Conservation (phyloP, 1,284 basidiomycete species). For the Mycosarcoma maydis region DNA sequence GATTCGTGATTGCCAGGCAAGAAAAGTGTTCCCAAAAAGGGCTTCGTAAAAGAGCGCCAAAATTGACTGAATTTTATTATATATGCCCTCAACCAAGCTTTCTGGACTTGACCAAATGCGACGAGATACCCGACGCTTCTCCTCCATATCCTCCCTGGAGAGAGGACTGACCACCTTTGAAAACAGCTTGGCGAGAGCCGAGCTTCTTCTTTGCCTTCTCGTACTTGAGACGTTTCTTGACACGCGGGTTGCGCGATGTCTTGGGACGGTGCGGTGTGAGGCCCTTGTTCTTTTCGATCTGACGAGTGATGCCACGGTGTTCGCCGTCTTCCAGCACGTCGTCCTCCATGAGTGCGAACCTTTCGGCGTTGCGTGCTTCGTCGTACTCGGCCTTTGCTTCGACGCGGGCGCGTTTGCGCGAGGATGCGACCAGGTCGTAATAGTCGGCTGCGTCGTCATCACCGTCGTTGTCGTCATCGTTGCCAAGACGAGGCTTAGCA, state of each 20-base stretch:
- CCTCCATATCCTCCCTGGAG: constrained; percentile 64
- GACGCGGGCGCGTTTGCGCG: constrained; percentile 47
- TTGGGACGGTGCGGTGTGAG: constrained; percentile 62
- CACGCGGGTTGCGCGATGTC: constrained; percentile 63
- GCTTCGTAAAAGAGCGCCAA: too few species aligned
- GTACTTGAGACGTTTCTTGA: constrained; percentile 66
- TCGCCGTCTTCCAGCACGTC: constrained; percentile 56
- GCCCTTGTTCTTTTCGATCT: constrained; percentile 66
- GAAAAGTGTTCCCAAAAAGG: constrained; percentile 8
- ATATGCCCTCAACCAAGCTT: constrained; percentile 49
- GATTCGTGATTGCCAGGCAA: too few species aligned
- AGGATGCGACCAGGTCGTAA: constrained; percentile 60
- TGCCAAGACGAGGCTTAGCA: constrained; percentile 4
- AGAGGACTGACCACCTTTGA: constrained; percentile 64
- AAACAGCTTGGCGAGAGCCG: constrained; percentile 59
- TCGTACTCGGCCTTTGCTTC: constrained; percentile 63
- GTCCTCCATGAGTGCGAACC: constrained; percentile 55
- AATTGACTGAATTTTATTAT: too few species aligned
- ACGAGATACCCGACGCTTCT: constrained; percentile 64
- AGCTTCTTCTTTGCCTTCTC: constrained; percentile 66
- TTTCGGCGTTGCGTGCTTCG: constrained; percentile 48
- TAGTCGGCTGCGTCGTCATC: constrained; percentile 59
- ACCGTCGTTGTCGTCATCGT: constrained; percentile 20
- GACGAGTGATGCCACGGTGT: constrained; percentile 62
- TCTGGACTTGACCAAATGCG: constrained; percentile 62